phyloP scores from a whole-genome alignment of 371 early-diverging fungal species.

The Mucor piriformis region DNA sequence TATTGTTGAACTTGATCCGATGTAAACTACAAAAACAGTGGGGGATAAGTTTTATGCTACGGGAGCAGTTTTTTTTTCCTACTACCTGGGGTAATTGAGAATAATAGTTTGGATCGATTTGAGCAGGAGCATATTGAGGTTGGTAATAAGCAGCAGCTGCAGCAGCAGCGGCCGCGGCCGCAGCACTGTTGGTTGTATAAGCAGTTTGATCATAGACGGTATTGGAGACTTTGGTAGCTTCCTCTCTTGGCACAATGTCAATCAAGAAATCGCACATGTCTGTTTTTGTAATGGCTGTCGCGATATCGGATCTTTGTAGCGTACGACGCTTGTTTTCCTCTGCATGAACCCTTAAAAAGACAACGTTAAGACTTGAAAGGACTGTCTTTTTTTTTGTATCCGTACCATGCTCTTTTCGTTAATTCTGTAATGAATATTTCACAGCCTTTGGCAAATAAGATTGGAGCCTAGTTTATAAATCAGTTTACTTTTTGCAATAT shows the following conservation, averaged over 20 bases:
- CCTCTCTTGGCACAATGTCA: slow-evolving; percentile 97
- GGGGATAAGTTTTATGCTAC: neutral
- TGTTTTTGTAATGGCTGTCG: slow-evolving; percentile 90
- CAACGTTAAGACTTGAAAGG: neutral
- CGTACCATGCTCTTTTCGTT: slow-evolving; percentile 93
- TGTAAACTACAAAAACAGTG: slow-evolving; percentile 5
- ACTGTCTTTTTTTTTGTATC: neutral
- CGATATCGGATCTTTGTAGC: slow-evolving; percentile 94
- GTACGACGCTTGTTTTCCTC: slow-evolving; percentile 99
- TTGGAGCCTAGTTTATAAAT: slow-evolving; percentile 75
- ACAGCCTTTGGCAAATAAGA: slow-evolving; percentile 96
- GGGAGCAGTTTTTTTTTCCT: neutral
- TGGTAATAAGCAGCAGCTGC: slow-evolving; percentile 23
- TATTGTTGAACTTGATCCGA: slow-evolving; percentile 25
- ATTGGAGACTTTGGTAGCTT: slow-evolving; percentile 39
- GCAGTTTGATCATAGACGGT: slow-evolving; percentile 35
- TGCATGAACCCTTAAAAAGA: slow-evolving; percentile 83
- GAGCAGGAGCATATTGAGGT: slow-evolving; percentile 26
- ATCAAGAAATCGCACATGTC: slow-evolving; percentile 99
- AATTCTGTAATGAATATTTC: slow-evolving; percentile 97
- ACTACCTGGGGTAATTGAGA: slow-evolving; percentile 18
- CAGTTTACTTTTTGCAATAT: too few species aligned
- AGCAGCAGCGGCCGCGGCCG: slow-evolving; percentile 22
- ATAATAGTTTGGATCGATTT: slow-evolving; percentile 21
- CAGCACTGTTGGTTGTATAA: slow-evolving; percentile 14